phyloP scores from a whole-genome alignment of 116 monocot genomes.

The Trichopus zeylanicus region DNA sequence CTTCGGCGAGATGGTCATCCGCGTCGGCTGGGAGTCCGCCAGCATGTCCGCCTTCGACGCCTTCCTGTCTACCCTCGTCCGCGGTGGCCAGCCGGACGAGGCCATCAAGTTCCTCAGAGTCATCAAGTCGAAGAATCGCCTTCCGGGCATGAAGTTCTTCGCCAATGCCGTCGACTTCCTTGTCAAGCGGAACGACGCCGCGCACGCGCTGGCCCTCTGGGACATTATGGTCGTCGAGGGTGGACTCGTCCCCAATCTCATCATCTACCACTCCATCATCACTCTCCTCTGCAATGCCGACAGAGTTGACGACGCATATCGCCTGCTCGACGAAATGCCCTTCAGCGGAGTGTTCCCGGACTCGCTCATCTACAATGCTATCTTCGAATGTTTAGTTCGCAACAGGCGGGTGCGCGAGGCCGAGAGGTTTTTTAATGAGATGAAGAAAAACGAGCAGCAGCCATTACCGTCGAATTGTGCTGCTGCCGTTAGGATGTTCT shows the following conservation, averaged over 20 bases:
- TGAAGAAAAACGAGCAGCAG: slow-evolving; percentile 68
- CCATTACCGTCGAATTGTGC: slow-evolving; percentile 37
- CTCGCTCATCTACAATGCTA: slow-evolving; percentile 44
- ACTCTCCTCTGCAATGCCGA: slow-evolving; percentile 25
- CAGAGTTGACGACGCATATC: slow-evolving; percentile 22
- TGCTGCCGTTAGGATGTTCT: slow-evolving; percentile 59
- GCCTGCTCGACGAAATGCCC: slow-evolving; percentile 70
- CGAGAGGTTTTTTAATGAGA: slow-evolving; percentile 52
- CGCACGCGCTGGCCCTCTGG: slow-evolving; percentile 47
- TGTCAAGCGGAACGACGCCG: slow-evolving; percentile 23
- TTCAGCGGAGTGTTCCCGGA: slow-evolving; percentile 62
- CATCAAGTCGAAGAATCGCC: slow-evolving; percentile 63
- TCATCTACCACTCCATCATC: slow-evolving; percentile 61
- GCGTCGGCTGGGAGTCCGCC: slow-evolving; percentile 52
- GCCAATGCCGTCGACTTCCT: slow-evolving; percentile 44
- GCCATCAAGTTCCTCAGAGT: slow-evolving; percentile 65
- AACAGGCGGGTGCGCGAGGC: slow-evolving; percentile 48
- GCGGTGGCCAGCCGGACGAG: slow-evolving; percentile 31
- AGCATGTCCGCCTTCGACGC: slow-evolving; percentile 62
- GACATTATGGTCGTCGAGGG: slow-evolving; percentile 48
- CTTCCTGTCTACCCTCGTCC: slow-evolving; percentile 55
- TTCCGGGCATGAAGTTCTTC: slow-evolving; percentile 76
- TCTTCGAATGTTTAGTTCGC: slow-evolving; percentile 59
- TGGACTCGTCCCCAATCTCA: slow-evolving; percentile 40
- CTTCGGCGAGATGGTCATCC: slow-evolving; percentile 74